phyloP scores from a whole-genome alignment of 1,139 yeast species.

The Nadsonia starkeyi-henricii region DNA sequence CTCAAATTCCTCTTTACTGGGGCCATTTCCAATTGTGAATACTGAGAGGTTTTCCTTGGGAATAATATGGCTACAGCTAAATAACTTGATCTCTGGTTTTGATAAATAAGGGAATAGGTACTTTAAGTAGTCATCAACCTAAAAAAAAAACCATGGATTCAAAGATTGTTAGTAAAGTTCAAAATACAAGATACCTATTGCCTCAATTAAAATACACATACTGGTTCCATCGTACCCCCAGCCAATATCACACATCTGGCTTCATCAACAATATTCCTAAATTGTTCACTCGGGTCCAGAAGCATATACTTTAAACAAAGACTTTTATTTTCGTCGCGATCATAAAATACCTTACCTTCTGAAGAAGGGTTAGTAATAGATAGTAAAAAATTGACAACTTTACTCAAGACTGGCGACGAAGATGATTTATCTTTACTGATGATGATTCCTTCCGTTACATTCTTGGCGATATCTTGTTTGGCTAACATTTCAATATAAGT shows the following conservation, averaged over 20 bases:
- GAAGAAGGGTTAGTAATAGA: conserved; percentile 59
- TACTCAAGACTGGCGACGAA: conserved; percentile 49
- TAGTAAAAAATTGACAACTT: conserved; percentile 48
- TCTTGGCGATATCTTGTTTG: conserved; percentile 6
- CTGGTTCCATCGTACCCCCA: conserved; percentile 97
- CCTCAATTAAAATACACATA: conserved; percentile 13
- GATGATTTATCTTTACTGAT: conserved; percentile 6
- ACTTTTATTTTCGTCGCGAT: conserved; percentile 20
- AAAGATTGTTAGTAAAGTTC: no score
- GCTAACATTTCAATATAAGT: conserved; percentile 37
- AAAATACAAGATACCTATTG: neutral
- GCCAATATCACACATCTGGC: conserved; percentile 66
- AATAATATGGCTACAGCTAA: conserved; percentile 76
- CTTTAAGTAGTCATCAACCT: conserved; percentile 42
- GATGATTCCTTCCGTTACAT: conserved; percentile 6
- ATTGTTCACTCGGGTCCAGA: conserved; percentile 65
- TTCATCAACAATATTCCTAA: conserved; percentile 49
- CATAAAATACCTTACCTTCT: conserved; percentile 75
- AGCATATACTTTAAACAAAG: conserved; percentile 51
- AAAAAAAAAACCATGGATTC: neutral
- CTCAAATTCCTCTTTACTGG: conserved; percentile 29
- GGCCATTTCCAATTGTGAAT: conserved; percentile 32
- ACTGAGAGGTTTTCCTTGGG: conserved; percentile 57
- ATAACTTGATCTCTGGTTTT: conserved; percentile 32
- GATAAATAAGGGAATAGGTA: conserved; percentile 51